Percentiles rank a stretch among this genome's conserved stretches.
These are phyloP conservation scores for Dothiorella sarmentorum DNA, from an alignment of 2,329 filamentous ascomycete genomes.

Conservation along the genomic window DNA sequence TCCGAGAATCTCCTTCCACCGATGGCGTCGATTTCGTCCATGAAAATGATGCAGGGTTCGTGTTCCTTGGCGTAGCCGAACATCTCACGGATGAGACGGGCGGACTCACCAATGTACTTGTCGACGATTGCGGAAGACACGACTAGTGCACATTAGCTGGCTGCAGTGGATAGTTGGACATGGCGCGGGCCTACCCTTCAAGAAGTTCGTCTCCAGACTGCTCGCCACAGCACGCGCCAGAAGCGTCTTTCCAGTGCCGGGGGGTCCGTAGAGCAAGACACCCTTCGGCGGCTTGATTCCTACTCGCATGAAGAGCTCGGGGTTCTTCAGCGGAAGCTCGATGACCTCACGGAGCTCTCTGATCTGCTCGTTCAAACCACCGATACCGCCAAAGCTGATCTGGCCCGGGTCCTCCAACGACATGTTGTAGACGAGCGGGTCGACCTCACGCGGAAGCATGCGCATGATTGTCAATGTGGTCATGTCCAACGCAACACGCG, in stretches of 20 bases:
- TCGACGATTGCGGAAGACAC: constrained; percentile 98
- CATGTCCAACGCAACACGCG: constrained; percentile 96
- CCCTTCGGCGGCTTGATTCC: constrained; percentile 99
- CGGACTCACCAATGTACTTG: constrained; percentile 99
- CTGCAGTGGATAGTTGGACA: constrained; percentile 6
- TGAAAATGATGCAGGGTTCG: constrained; percentile 99
- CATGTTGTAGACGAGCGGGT: constrained; percentile 99
- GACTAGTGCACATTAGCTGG: constrained; percentile 55
- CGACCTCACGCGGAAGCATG: constrained; percentile 97
- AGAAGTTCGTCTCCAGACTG: constrained; percentile 94
- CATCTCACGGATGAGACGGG: constrained; percentile 96
- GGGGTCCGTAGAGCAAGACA: constrained; percentile 91
- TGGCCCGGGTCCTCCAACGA: constrained; percentile 96
- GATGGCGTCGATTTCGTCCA: constrained; percentile 99
- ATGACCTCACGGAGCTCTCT: constrained; percentile 96
- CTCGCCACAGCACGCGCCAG: constrained; percentile 92
- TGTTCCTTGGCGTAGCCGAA: constrained; percentile 99
- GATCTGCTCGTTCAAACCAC: constrained; percentile 97
- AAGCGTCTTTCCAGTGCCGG: constrained; percentile 94
- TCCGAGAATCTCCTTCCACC: constrained; percentile 95
- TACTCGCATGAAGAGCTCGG: constrained; percentile 91
- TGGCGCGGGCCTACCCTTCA: constrained; percentile 67
- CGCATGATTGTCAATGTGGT: constrained; percentile 99
- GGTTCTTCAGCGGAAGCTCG: constrained; percentile 96
- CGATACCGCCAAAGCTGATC: constrained; percentile 96